phyloP scores from a whole-genome alignment of 2,329 filamentous ascomycete genomes.

The Claviceps paspali region DNA sequence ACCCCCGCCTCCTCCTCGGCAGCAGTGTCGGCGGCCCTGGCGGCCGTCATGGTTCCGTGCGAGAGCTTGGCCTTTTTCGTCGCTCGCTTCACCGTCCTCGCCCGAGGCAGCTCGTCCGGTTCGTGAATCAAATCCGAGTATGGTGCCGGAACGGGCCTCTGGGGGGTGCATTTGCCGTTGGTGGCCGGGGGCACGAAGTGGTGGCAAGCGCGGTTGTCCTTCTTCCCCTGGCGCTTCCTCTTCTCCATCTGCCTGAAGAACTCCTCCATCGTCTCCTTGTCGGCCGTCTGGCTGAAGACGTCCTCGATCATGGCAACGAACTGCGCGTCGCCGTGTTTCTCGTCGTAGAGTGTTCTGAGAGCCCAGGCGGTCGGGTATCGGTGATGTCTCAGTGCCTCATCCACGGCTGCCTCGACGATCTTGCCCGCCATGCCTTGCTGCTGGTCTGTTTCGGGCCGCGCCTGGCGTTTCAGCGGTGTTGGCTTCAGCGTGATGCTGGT shows the following conservation, averaged over 20 bases:
- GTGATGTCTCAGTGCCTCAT: constrained; percentile 38
- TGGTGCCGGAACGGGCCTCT: constrained; percentile 32
- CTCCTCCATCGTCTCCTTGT: constrained; percentile 31
- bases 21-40: neutral
- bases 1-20: too few species aligned
- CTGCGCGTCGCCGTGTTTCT: constrained; percentile 32
- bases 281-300: constrained; percentile 42
- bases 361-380: constrained; percentile 49
- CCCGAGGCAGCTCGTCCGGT: constrained; percentile 3
- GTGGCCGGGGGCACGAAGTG: constrained; percentile 38
- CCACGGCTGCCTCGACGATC: constrained; percentile 41
- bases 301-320: constrained; percentile 44
- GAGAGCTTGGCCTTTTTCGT: constrained; percentile 23
- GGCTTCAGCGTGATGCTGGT: constrained; percentile 6
- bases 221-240: constrained; percentile 43
- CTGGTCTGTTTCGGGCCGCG: constrained; percentile 15
- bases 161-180: constrained; percentile 25
- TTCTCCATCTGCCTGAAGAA: constrained; percentile 35
- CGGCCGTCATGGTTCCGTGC: constrained; percentile 9
- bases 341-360: constrained; percentile 43
- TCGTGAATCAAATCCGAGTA: constrained; percentile 30
- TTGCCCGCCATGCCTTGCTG: constrained; percentile 33
- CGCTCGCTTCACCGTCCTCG: constrained; percentile 13
- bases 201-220: constrained; percentile 33
- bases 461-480: constrained; percentile 8